phyloP scores from a whole-genome alignment of 371 early-diverging fungal genomes.

The Nosema muscidifuracis region DNA sequence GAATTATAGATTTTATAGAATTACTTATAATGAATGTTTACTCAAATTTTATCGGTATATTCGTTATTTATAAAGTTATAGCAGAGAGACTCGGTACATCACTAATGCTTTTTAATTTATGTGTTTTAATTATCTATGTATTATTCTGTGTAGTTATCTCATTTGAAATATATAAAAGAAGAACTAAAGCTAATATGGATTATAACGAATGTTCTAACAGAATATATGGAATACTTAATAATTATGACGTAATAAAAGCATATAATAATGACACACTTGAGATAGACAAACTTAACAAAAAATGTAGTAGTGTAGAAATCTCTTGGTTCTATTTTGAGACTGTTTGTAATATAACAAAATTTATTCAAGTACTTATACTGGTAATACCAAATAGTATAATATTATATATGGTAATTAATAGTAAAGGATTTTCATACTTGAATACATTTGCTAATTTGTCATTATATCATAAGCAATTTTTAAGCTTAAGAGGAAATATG shows the following conservation, averaged over 20 bases:
- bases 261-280: conserved; percentile 29
- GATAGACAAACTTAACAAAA: not conserved
- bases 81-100: not conserved
- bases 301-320: conserved; percentile 10
- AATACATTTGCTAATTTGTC: not conserved
- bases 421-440: not conserved
- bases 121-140: not conserved
- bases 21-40: conserved; percentile 15
- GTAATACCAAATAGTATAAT: conserved; percentile 23
- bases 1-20: conserved; percentile 11
- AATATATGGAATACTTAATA: conserved; percentile 20
- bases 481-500: not conserved
- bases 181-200: conserved; percentile 2
- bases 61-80: not conserved
- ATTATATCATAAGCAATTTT: not conserved
- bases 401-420: conserved; percentile 14
- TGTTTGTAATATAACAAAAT: not conserved
- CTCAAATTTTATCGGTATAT: not conserved
- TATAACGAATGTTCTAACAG: conserved; percentile 27
- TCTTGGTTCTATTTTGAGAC: conserved; percentile 2
- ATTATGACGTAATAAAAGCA: conserved; percentile 31
- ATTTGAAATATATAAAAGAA: not conserved
- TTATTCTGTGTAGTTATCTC: not conserved
- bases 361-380: not conserved
- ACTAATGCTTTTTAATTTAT: not conserved